Conservation (phyloP, 805 yeast genomes). For the Priceomyces melissophilus region DNA sequence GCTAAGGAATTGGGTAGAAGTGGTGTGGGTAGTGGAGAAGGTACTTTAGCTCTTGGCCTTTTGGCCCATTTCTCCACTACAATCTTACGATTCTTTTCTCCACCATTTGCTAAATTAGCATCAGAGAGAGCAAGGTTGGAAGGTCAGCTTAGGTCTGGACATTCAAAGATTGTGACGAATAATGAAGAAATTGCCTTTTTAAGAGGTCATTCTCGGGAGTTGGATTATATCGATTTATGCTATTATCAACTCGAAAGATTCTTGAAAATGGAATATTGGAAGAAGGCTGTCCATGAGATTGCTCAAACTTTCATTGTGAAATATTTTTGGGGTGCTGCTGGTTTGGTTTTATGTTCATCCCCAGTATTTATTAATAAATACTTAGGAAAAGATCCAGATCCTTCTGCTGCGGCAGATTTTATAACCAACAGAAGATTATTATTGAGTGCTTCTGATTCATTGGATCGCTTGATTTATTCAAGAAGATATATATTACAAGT, state of each 20-base stretch:
- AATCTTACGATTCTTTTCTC: slow-evolving; percentile 71
- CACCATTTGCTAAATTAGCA: slow-evolving; percentile 82
- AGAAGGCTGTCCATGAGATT: slow-evolving; percentile 75
- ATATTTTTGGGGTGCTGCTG: slow-evolving; percentile 95
- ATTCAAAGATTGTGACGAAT: slow-evolving; percentile 73
- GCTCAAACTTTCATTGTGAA: slow-evolving; percentile 87
- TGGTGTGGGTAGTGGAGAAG: slow-evolving; percentile 73
- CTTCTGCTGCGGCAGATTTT: slow-evolving; percentile 69
- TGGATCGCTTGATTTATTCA: slow-evolving; percentile 81
- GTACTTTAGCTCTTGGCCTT: slow-evolving; percentile 71
- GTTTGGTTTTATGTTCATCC: slow-evolving; percentile 79
- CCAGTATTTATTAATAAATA: slow-evolving; percentile 74
- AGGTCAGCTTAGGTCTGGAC: slow-evolving; percentile 78
- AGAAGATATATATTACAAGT: slow-evolving; percentile 81
- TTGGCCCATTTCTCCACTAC: slow-evolving; percentile 79
- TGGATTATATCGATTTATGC: slow-evolving; percentile 70
- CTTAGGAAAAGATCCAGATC: slow-evolving; percentile 41
- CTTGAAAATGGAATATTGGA: slow-evolving; percentile 68
- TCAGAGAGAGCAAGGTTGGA: slow-evolving; percentile 75
- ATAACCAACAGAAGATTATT: slow-evolving; percentile 84
- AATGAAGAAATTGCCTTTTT: slow-evolving; percentile 86
- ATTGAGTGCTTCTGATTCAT: slow-evolving; percentile 79
- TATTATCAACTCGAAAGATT: slow-evolving; percentile 81
- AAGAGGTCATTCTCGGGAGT: slow-evolving; percentile 76
- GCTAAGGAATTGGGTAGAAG: slow-evolving; percentile 68